phyloP scores from a whole-genome alignment of 495 filamentous ascomycete genomes.

The Cetradonia linearis region DNA sequence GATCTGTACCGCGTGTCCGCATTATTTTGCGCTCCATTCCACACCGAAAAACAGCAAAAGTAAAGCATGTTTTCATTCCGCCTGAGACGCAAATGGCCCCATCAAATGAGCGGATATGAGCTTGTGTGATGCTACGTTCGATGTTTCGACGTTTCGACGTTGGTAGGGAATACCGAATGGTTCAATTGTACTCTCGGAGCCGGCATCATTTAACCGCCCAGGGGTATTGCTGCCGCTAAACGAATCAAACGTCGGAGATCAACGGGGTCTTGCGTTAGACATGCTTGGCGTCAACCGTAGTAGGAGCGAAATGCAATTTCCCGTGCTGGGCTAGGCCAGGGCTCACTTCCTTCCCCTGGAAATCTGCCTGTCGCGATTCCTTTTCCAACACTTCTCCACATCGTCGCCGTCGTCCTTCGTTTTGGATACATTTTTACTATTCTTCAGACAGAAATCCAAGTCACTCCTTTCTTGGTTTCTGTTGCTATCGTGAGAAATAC shows the following conservation, averaged over 20 bases:
- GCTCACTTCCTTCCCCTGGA: slow-evolving; percentile 3
- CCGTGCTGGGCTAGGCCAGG: not conserved
- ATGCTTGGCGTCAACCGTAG: not conserved
- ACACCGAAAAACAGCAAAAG: not conserved
- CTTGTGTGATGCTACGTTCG: not conserved
- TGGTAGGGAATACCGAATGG: not conserved
- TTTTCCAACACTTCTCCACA: not conserved
- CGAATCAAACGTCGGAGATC: not conserved
- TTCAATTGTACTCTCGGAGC: slow-evolving; percentile 3
- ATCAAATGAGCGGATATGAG: not conserved
- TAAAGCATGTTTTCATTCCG: not conserved
- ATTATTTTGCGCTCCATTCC: slow-evolving; percentile 5
- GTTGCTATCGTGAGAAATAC: slow-evolving; percentile 1
- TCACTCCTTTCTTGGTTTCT: slow-evolving; percentile 21
- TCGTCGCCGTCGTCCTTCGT: slow-evolving; percentile 4
- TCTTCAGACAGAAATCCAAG: slow-evolving; percentile 15
- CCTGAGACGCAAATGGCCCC: not conserved
- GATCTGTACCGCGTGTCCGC: not conserved
- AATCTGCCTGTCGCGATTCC: not conserved
- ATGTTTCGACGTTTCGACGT: not conserved
- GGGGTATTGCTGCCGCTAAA: not conserved
- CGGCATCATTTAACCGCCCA: slow-evolving; percentile 10
- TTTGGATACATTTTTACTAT: not conserved
- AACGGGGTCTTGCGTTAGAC: slow-evolving; percentile 1
- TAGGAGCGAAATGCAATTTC: slow-evolving; percentile 1